These are phyloP conservation scores for Parathielavia hyrcaniae DNA, from an alignment of 495 filamentous ascomycete species.

Conservation along the genomic window DNA sequence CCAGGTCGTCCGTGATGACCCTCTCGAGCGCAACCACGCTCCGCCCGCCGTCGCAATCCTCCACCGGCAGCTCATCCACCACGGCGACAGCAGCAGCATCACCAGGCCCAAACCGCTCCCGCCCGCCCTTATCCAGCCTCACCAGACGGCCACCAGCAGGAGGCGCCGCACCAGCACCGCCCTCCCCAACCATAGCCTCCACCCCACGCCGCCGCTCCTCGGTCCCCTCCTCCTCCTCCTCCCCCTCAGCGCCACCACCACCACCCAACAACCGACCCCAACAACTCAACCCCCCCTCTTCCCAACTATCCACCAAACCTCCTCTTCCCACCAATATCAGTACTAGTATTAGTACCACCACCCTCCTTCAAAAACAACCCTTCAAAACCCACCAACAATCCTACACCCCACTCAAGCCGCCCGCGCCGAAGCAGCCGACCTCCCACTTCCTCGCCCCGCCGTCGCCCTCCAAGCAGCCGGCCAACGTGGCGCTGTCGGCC, in stretches of 20 bases:
- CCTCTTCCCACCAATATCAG: neutral
- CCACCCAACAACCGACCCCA: neutral
- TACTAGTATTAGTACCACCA: conserved; percentile 11
- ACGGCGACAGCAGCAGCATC: conserved; percentile 24
- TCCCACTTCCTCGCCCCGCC: conserved; percentile 48
- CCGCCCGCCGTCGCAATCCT: conserved; percentile 35
- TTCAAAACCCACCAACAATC: conserved; percentile 66
- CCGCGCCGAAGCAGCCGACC: conserved; percentile 51
- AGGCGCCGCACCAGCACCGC: conserved; percentile 7
- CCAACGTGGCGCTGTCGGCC: conserved; percentile 50
- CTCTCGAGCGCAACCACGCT: conserved; percentile 41
- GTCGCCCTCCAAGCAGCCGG: conserved; percentile 46
- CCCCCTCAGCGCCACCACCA: neutral
- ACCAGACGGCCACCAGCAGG: neutral
- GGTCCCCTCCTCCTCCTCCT: neutral
- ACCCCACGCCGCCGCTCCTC: conserved; percentile 3
- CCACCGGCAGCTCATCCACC: conserved; percentile 21
- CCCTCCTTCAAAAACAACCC: conserved; percentile 32
- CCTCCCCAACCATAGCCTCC: conserved; percentile 8
- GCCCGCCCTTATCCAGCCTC: conserved; percentile 15
- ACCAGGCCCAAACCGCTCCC: conserved; percentile 16
- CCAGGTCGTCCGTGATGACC: conserved; percentile 40
- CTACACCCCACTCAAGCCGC: conserved; percentile 58
- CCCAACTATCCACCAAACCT: neutral
- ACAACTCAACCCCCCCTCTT: neutral